Percentiles rank a stretch among this genome's conserved stretches.
Conservation (phyloP, 306 rosid genomes). For the Ceratonia siliqua region DNA sequence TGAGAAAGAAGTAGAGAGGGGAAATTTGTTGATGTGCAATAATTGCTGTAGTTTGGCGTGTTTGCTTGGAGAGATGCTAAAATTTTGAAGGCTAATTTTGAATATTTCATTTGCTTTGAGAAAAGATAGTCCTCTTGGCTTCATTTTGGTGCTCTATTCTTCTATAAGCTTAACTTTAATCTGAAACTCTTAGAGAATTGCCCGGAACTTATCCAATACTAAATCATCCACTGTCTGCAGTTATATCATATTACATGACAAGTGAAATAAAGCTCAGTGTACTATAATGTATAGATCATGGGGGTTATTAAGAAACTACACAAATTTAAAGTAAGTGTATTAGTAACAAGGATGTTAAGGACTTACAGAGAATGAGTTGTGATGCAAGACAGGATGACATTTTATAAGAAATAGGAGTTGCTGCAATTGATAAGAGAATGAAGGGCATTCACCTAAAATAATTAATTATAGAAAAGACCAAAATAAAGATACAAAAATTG, state of each 20-base stretch:
- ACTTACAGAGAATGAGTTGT: not conserved
- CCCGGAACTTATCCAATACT: not conserved
- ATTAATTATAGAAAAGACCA: not conserved
- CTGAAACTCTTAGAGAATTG: not conserved
- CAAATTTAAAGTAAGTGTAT: not conserved
- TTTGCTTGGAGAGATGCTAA: not conserved
- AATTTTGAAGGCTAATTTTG: not conserved
- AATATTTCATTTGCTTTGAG: not conserved
- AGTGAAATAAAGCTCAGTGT: conserved; percentile 10
- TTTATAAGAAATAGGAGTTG: not conserved
- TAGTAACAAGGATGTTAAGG: not conserved
- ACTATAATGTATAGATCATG: not conserved
- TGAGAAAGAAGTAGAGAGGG: not conserved
- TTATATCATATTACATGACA: not conserved
- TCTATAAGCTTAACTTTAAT: not conserved
- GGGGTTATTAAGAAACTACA: not conserved
- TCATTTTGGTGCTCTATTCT: not conserved
- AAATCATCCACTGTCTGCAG: not conserved
- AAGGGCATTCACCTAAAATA: not conserved
- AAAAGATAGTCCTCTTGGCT: not conserved
- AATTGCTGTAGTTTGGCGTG: not conserved
- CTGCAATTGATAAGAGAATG: not conserved
- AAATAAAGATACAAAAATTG: not conserved
- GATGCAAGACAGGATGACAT: not conserved
- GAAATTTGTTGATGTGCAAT: not conserved